Percentiles rank a stretch among this genome's conserved stretches.
These are phyloP conservation scores for Camelina laxa DNA, from an alignment of 345 rosid genomes.

Conservation along the genomic window DNA sequence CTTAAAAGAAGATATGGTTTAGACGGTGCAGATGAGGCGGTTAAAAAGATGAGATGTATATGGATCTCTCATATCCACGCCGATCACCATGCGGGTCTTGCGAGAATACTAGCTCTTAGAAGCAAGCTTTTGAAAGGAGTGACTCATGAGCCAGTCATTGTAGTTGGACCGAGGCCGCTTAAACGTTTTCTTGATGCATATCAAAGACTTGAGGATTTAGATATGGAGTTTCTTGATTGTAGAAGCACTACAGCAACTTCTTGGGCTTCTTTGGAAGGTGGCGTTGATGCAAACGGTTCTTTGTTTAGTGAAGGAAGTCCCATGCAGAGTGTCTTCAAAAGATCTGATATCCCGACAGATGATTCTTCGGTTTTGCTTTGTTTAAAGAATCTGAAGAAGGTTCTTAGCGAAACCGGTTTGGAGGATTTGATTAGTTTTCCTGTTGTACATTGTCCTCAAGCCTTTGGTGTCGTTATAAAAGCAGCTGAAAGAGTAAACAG, in stretches of 20 bases:
- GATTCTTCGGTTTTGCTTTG: slow-evolving; percentile 46
- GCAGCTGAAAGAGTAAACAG: slow-evolving; percentile 73
- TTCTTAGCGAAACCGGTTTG: slow-evolving; percentile 67
- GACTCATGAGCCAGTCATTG: slow-evolving; percentile 77
- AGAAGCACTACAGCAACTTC: slow-evolving; percentile 68
- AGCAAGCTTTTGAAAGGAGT: slow-evolving; percentile 67
- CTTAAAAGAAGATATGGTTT: slow-evolving; percentile 91
- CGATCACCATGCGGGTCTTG: slow-evolving; percentile 89
- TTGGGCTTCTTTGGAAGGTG: slow-evolving; percentile 58
- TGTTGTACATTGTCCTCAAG: slow-evolving; percentile 93
- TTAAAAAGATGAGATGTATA: slow-evolving; percentile 68
- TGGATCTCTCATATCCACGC: slow-evolving; percentile 99
- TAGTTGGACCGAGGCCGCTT: slow-evolving; percentile 79
- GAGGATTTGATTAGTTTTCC: slow-evolving; percentile 80
- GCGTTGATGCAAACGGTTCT: slow-evolving; percentile 41
- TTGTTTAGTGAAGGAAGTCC: slow-evolving; percentile 64
- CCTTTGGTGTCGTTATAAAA: slow-evolving; percentile 74
- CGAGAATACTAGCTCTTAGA: slow-evolving; percentile 82
- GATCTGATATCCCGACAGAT: slow-evolving; percentile 53
- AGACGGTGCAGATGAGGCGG: slow-evolving; percentile 71
- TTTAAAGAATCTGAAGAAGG: slow-evolving; percentile 59
- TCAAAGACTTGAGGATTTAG: slow-evolving; percentile 87
- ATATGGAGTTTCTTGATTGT: slow-evolving; percentile 89
- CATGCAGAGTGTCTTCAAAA: slow-evolving; percentile 77
- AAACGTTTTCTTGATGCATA: slow-evolving; percentile 86